phyloP scores from a whole-genome alignment of 2,329 filamentous ascomycete species.

The Tolypocladium sp. region DNA sequence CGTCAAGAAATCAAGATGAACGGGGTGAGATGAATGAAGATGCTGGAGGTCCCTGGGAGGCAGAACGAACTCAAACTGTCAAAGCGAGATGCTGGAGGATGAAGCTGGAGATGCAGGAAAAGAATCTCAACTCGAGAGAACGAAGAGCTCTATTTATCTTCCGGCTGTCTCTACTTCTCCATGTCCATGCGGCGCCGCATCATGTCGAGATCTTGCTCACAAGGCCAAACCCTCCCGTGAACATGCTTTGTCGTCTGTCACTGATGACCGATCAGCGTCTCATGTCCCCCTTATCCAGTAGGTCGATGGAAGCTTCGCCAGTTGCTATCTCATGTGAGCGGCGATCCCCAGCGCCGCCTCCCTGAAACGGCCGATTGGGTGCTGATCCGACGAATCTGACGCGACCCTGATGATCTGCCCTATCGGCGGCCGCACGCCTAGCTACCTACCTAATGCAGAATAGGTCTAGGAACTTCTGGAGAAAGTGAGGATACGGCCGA shows the following conservation, averaged over 20 bases:
- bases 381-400: slow-evolving; percentile 3
- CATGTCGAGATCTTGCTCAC: neutral
- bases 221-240: neutral
- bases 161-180: neutral
- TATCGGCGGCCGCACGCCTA: neutral
- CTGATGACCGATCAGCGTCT: neutral
- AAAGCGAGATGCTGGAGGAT: neutral
- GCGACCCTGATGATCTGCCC: slow-evolving; percentile 1
- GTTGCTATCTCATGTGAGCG: slow-evolving; percentile 5
- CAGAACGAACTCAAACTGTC: neutral
- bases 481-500: neutral
- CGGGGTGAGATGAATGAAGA: neutral
- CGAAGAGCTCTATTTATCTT: neutral
- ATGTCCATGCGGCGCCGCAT: too few relatives aligned
- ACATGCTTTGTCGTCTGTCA: neutral
- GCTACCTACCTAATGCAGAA: slow-evolving; percentile 7
- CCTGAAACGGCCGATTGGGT: slow-evolving; percentile 2
- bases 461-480: slow-evolving; percentile 5
- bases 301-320: neutral
- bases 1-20: neutral
- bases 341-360: slow-evolving; percentile 7
- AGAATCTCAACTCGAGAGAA: neutral
- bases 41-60: neutral
- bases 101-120: neutral
- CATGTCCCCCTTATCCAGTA: slow-evolving; percentile 1